Base-by-base conservation (phyloP, 2,329 filamentous ascomycete species). In the Cryphonectria nitschkei region DNA sequence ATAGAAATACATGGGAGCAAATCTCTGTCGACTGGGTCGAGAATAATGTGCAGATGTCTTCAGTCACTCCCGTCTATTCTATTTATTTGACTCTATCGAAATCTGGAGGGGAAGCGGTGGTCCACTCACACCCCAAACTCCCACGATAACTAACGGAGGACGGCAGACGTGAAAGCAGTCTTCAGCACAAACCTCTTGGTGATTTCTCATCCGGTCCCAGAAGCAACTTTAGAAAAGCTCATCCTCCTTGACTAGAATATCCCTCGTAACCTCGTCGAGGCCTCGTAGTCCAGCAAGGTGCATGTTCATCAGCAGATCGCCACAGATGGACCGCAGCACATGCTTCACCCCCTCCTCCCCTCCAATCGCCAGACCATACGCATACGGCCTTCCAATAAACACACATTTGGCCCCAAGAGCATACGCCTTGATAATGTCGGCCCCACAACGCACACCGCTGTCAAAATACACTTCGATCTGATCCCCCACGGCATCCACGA, bases 391-490 rank as follows among this genome's bases (percentile, higher is more conserved):
- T 0, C 90, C 90, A 13, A 93, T 80, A 0, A 89, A 89, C 0
- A 90, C 90, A 0, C 87, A 89, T 68, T 82, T 89, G 0, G 89
- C 90, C 0, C 90, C 90, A 0, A 92, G 80, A 67, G 88, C 90
- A 14, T 92, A 76, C 0, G 88, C 89, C 77, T 92, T 92, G 74
- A 93, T 84, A 3, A 92, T 86, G 75, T 93, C 90, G 0, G 88
- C 88, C 0, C 90, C 90, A 26, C 89, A 81, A n/a, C 85, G 83
- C 41, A 93, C 84, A 0, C 90, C 90, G 0, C 90, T 89, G 73
- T 93, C 90, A 4, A 92, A 81, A 67, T 86, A 88, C 0, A 92
- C 85, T 75, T 91, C 88, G 77, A 92, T 82, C 67, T 80, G 79
- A 37, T 85, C 83, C 67, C 92, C 88, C 0, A 92, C 83, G 85